Percentiles rank a stretch among this genome's conserved stretches.
Conservation (phyloP, 164 flowering plant species). For the Nymphaea thermarum region DNA sequence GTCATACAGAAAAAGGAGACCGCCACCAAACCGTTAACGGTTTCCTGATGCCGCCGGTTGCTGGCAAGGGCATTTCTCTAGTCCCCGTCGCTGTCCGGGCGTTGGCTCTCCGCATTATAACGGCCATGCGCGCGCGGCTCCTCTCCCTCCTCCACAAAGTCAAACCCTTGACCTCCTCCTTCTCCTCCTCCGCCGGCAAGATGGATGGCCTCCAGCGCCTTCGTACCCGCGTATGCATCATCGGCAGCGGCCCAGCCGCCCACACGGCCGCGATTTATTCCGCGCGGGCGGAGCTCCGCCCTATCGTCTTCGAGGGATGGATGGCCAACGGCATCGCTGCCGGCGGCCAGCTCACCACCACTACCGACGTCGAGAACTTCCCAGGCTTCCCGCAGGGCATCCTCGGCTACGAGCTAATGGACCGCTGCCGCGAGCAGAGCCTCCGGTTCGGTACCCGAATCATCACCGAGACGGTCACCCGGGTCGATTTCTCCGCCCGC, state of each 20-base stretch:
- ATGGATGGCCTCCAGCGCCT: slow-evolving; percentile 31
- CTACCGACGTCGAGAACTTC: slow-evolving; percentile 93
- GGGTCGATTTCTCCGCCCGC: slow-evolving; percentile 44
- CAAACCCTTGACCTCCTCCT: background rate
- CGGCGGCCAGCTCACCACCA: slow-evolving; percentile 97
- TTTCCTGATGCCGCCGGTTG: background rate
- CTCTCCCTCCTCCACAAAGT: slow-evolving; percentile 1
- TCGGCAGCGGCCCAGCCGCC: slow-evolving; percentile 95
- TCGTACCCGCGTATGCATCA: slow-evolving; percentile 66
- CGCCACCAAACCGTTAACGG: background rate
- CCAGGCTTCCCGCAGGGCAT: slow-evolving; percentile 92
- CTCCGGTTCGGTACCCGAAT: slow-evolving; percentile 60
- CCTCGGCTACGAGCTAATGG: slow-evolving; percentile 59
- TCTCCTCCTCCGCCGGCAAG: slow-evolving; percentile 6
- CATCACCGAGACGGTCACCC: slow-evolving; percentile 62
- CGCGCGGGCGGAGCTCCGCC: slow-evolving; percentile 83
- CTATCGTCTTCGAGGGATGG: slow-evolving; percentile 90
- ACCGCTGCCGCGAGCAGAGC: slow-evolving; percentile 47
- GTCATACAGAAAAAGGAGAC: too few relatives aligned
- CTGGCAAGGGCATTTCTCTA: background rate
- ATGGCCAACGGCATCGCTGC: slow-evolving; percentile 96
- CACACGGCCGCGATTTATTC: slow-evolving; percentile 97
- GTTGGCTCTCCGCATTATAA: background rate
- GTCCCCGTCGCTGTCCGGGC: background rate
- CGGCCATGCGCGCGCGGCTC: slow-evolving; percentile 3